Base-by-base conservation (phyloP, 2,329 filamentous ascomycete species). In the Lachnellula hyalina region DNA sequence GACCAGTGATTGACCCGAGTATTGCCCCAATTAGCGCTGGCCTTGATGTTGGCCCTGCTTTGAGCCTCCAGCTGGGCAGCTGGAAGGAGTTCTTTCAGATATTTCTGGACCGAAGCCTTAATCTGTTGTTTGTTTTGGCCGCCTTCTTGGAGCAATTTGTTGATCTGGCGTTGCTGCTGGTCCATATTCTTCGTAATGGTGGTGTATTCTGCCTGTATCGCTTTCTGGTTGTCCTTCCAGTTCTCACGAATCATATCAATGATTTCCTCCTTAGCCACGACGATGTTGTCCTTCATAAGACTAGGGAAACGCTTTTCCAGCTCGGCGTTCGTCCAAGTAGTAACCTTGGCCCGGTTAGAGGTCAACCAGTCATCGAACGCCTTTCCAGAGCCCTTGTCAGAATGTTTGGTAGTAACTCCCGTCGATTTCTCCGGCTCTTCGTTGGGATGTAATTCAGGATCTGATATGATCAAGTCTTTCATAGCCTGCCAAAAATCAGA, bases 171-270 rank as follows among this genome's bases (percentile, higher is more conserved):
- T 14, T 51, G 51, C 3, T 57, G 54, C 19, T 52, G 15, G 40
- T 62, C 54, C 14, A 66, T 34, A 21, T 62, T 47, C 45, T 54
- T 56, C 4, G 44, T 47, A 14, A 64, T 15, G 14, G 50, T 55
- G 12, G 45, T 34, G 38, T 67, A 49, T 38, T 67, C 59, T 1
- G 47, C 28, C 28, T 51, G 53, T 46, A 68, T 47, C 15, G 45
- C 34, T 0, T 48, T 21, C 21, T 49, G 52, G 35, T 64, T 57
- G 3, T 64, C 59, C 4, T 56, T 56, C 94, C 94, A 2, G 81
- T 95, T 56, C 78, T 97, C 35, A 88, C 89, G 56, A 96, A 99
- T 69, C 91, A 97, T 58, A 89, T 96, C 76, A 95, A 99, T 77
- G 96, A 95, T 73, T 21, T 65, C 56, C 4, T 53, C 41, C 40